These are phyloP conservation scores for Tetrapisispora namnaoensis DNA, from an alignment of 805 yeast species.

Conservation along the genomic window DNA sequence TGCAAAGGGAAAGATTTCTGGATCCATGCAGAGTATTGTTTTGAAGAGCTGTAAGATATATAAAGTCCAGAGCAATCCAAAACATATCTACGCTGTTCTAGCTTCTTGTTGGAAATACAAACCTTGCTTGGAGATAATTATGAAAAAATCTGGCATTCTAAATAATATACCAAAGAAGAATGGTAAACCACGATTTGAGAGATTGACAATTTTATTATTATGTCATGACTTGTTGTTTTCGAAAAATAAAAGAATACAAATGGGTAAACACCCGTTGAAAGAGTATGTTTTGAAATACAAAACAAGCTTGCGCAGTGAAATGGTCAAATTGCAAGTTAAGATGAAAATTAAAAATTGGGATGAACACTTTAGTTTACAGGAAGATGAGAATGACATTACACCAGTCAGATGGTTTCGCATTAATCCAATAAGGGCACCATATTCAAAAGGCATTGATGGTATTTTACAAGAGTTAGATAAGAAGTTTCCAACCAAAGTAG, in stretches of 20 bases:
- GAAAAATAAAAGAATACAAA: constrained; percentile 70
- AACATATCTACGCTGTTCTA: constrained; percentile 78
- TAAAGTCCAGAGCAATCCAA: constrained; percentile 56
- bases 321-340: constrained; percentile 65
- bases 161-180: constrained; percentile 35
- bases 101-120: constrained; percentile 66
- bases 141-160: constrained; percentile 60
- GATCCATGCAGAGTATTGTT: constrained; percentile 46
- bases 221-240: constrained; percentile 76
- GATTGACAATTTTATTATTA: constrained; percentile 38
- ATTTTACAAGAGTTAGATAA: constrained; percentile 19
- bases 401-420: constrained; percentile 76
- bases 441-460: constrained; percentile 18
- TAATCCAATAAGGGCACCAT: constrained; percentile 47
- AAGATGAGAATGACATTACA: constrained; percentile 38
- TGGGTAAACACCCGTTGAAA: constrained; percentile 81
- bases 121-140: constrained; percentile 50
- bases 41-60: constrained; percentile 40
- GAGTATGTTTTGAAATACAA: constrained; percentile 70
- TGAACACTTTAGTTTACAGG: constrained; percentile 41
- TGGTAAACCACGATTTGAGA: constrained; percentile 39
- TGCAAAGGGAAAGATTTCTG: constrained; percentile 31
- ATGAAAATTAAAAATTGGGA: constrained; percentile 50
- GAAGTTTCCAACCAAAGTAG: constrained; percentile 37
- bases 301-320: constrained; percentile 74